A percentile compares a stretch with the other conserved stretches of the same genome.
Conservation (phyloP, 768 basidiomycete genomes). For the Candolleomyces eurysporus region DNA sequence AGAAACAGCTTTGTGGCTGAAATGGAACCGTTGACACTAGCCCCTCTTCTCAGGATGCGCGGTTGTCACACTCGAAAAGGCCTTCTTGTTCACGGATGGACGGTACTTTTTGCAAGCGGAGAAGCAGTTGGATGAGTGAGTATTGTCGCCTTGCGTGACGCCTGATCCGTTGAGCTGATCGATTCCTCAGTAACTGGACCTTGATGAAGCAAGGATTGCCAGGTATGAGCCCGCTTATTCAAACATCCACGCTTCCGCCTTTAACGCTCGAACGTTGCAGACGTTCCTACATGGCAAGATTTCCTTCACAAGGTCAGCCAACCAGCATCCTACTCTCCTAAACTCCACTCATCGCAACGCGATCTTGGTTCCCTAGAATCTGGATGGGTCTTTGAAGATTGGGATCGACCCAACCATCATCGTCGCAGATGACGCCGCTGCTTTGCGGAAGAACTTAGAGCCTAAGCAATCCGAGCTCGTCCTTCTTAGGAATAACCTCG, state of each 20-base stretch:
- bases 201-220: slow-evolving; percentile 91
- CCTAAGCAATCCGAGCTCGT: slow-evolving; percentile 60
- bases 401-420: slow-evolving; percentile 84
- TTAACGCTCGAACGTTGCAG: slow-evolving; percentile 30
- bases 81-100: slow-evolving; percentile 92
- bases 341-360: neutral
- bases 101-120: slow-evolving; percentile 92
- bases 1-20: slow-evolving; percentile 13
- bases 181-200: slow-evolving; percentile 72
- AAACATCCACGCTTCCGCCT: neutral
- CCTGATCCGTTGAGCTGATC: neutral
- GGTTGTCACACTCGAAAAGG: slow-evolving; percentile 65
- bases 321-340: neutral
- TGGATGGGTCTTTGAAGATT: slow-evolving; percentile 58
- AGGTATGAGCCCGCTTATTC: slow-evolving; percentile 36
- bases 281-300: slow-evolving; percentile 89
- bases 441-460: slow-evolving; percentile 55
- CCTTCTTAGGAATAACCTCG: slow-evolving; percentile 65
- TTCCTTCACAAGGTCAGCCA: slow-evolving; percentile 65
- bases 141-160: too few species aligned
- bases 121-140: slow-evolving; percentile 82
- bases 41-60: slow-evolving; percentile 56
- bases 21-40: neutral
- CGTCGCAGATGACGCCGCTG: slow-evolving; percentile 66
- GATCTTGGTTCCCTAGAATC: slow-evolving; percentile 39